phyloP scores from a whole-genome alignment of 2,329 filamentous ascomycete genomes.

The Colletotrichum echinochloae region DNA sequence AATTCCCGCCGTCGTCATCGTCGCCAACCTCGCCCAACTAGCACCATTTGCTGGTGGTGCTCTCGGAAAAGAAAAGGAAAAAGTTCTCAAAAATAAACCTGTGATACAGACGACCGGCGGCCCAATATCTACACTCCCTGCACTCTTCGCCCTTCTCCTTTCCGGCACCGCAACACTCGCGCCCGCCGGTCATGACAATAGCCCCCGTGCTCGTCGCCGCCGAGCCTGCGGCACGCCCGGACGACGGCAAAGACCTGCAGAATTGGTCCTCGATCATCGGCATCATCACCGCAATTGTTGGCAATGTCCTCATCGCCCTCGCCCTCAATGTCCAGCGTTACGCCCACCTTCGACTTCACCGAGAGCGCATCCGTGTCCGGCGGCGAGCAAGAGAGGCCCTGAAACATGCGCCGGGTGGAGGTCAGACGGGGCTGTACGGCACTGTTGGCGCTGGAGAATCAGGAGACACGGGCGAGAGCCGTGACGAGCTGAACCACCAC shows the following conservation, averaged over 20 bases:
- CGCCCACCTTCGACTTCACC: slow-evolving; percentile 86
- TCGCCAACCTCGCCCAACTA: slow-evolving; percentile 34
- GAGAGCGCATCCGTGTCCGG: slow-evolving; percentile 72
- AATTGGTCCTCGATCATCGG: slow-evolving; percentile 95
- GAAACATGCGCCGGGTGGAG: slow-evolving; percentile 56
- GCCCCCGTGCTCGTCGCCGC: slow-evolving; percentile 29
- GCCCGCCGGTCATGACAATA: slow-evolving; percentile 24
- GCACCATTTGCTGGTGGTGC: slow-evolving; percentile 11
- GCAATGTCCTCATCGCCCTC: slow-evolving; percentile 93
- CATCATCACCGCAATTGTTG: slow-evolving; percentile 90
- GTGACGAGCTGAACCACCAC: slow-evolving; percentile 38
- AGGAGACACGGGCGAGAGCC: slow-evolving; percentile 15
- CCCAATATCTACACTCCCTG: neutral
- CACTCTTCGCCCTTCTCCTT: slow-evolving; percentile 1
- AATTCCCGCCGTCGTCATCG: slow-evolving; percentile 28
- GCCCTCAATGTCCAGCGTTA: slow-evolving; percentile 97
- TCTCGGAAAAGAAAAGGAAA: neutral
- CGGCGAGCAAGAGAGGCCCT: slow-evolving; percentile 66
- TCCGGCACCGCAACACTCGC: neutral
- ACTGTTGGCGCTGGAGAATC: slow-evolving; percentile 45
- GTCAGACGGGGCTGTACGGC: slow-evolving; percentile 50
- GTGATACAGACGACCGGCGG: slow-evolving; percentile 7
- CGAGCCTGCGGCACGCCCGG: slow-evolving; percentile 33
- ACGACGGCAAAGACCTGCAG: slow-evolving; percentile 63
- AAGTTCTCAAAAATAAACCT: slow-evolving; percentile 2